These are phyloP conservation scores for Talaromyces pinophilus DNA, from an alignment of 2,329 filamentous ascomycete species.

Conservation along the genomic window DNA sequence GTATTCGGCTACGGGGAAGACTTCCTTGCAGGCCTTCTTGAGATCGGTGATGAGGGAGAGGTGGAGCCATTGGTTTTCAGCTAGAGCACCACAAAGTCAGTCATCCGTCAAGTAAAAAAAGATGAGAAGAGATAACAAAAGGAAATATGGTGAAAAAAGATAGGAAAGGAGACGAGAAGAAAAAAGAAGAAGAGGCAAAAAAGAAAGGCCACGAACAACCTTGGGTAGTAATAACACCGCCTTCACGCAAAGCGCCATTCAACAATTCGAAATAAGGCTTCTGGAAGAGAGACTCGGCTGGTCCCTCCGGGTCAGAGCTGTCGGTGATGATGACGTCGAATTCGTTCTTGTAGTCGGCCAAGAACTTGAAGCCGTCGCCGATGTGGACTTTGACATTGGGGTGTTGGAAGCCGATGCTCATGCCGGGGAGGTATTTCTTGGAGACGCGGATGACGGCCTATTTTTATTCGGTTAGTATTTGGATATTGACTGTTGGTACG, in stretches of 20 bases:
- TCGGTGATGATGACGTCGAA: conserved; percentile 99
- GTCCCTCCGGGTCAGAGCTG: conserved; percentile 94
- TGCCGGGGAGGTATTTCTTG: conserved; percentile 94
- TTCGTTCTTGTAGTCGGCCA: conserved; percentile 91
- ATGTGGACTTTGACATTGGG: conserved; percentile 90
- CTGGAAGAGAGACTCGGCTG: conserved; percentile 94
- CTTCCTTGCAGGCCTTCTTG: conserved; percentile 93
- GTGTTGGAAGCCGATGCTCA: conserved; percentile 91
- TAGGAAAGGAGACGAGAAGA: conserved; percentile 23
- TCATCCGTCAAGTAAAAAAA: background rate
- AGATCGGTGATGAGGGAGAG: conserved; percentile 89
- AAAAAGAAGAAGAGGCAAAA: conserved; percentile 30
- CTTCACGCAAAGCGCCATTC: conserved; percentile 82
- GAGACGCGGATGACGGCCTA: conserved; percentile 94
- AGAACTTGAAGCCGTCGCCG: conserved; percentile 98
- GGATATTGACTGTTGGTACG: background rate
- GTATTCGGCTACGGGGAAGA: conserved; percentile 98
- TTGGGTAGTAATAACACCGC: conserved; percentile 99
- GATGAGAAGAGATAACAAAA: background rate
- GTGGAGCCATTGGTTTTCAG: conserved; percentile 99
- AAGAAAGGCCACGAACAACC: conserved; percentile 92
- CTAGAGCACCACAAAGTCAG: conserved; percentile 50
- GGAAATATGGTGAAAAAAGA: conserved; percentile 1
- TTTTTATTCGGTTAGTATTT: background rate
- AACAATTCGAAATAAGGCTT: conserved; percentile 98